These are phyloP conservation scores for Huntiella bhutanensis DNA, from an alignment of 2,329 filamentous ascomycete species.

Conservation along the genomic window DNA sequence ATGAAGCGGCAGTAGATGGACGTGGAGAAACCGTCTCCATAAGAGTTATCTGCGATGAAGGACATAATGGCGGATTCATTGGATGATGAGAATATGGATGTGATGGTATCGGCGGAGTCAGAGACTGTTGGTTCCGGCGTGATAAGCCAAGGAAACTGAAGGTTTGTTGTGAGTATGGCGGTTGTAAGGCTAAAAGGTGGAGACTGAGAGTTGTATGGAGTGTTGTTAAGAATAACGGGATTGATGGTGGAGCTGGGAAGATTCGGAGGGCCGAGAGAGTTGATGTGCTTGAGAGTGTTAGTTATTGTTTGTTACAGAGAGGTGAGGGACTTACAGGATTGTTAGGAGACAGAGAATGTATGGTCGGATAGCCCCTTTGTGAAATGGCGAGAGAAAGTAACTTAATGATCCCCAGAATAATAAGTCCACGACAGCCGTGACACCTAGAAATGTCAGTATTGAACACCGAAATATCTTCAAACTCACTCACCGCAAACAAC, in stretches of 20 bases:
- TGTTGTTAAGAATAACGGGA: neutral
- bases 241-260: neutral
- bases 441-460: neutral
- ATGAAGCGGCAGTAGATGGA: neutral
- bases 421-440: neutral
- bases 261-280: neutral
- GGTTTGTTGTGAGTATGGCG: neutral
- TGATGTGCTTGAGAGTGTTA: neutral
- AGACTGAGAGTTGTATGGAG: neutral
- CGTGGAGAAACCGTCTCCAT: neutral
- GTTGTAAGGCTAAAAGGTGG: neutral
- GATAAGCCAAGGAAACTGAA: neutral
- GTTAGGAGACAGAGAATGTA: neutral
- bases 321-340: neutral
- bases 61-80: neutral
- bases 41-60: neutral
- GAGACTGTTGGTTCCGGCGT: too few relatives aligned
- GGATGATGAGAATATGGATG: neutral
- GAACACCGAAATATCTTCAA: too few relatives aligned
- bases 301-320: neutral
- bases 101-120: neutral
- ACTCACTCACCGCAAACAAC: too few relatives aligned
- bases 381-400: neutral
- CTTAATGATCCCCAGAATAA: conserved; percentile 3
- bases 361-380: neutral